Evolutionary conservation across 129 eudicot species (phyloP).

Genomic region (Helianthus tuberosus): DNA sequence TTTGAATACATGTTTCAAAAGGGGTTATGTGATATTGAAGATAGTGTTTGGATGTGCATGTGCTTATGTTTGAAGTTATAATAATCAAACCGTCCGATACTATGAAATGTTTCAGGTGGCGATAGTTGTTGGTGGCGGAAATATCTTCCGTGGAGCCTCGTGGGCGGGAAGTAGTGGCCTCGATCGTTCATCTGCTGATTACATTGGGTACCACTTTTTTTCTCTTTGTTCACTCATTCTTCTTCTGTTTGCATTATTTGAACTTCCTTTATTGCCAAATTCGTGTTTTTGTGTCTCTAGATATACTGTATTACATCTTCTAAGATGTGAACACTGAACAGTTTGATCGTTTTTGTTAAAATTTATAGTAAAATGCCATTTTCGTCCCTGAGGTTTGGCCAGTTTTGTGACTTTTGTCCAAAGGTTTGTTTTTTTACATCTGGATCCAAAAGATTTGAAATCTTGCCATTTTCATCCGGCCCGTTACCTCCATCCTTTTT

Average conservation of each 20-base stretch:
- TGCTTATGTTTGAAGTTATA: not conserved
- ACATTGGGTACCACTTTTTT: constrained; percentile 65
- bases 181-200: constrained; percentile 97
- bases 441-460: too few relatives aligned
- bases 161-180: constrained; percentile 99
- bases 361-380: too few relatives aligned
- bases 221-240: not conserved
- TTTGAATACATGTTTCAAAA: constrained; percentile 3
- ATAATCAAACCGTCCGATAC: not conserved
- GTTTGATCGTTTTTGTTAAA: too few relatives aligned
- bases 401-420: too few relatives aligned
- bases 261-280: too few relatives aligned
- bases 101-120: constrained; percentile 63
- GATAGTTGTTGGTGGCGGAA: constrained; percentile 96
- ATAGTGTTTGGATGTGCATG: not conserved
- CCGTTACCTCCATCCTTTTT: too few relatives aligned
- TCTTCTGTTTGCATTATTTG: not conserved
- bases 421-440: too few relatives aligned
- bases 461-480: too few relatives aligned
- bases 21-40: not conserved
- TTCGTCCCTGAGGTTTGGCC: too few relatives aligned
- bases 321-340: too few relatives aligned
- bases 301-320: too few relatives aligned
- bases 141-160: constrained; percentile 93
- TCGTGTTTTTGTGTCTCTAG: too few relatives aligned